phyloP scores from a whole-genome alignment of 225 moss, liverwort and hornwort species.

The Thuidium tamariscinum region DNA sequence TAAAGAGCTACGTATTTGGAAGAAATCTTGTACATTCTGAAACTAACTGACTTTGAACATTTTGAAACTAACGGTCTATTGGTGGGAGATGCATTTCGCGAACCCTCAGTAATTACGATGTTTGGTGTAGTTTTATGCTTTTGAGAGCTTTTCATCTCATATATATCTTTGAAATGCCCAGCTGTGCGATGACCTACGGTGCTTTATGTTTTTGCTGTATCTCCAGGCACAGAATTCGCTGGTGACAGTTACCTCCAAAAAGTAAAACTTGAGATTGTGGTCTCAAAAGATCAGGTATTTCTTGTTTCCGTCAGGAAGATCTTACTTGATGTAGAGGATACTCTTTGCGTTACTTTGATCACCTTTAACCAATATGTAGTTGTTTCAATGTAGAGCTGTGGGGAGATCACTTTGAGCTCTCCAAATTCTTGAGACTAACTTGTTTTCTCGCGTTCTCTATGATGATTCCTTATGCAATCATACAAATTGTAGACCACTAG shows the following conservation, averaged over 20 bases:
- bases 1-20: neutral
- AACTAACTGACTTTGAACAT: neutral
- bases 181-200: neutral
- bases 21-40: neutral
- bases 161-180: neutral
- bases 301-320: neutral
- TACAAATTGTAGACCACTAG: neutral
- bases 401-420: neutral
- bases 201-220: neutral
- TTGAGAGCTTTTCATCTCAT: neutral
- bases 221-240: slow-evolving; percentile 48
- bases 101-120: neutral
- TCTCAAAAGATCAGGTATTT: slow-evolving; percentile 44
- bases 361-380: neutral
- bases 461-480: neutral
- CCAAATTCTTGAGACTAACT: neutral
- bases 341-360: neutral
- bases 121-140: neutral
- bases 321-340: neutral
- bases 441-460: neutral
- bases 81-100: too few relatives aligned
- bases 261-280: slow-evolving; percentile 57
- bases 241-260: slow-evolving; percentile 44
- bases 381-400: neutral
- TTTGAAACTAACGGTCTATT: neutral